Evolutionary conservation across 306 rosid species (phyloP).

Genomic region (Alnus rubra): DNA sequence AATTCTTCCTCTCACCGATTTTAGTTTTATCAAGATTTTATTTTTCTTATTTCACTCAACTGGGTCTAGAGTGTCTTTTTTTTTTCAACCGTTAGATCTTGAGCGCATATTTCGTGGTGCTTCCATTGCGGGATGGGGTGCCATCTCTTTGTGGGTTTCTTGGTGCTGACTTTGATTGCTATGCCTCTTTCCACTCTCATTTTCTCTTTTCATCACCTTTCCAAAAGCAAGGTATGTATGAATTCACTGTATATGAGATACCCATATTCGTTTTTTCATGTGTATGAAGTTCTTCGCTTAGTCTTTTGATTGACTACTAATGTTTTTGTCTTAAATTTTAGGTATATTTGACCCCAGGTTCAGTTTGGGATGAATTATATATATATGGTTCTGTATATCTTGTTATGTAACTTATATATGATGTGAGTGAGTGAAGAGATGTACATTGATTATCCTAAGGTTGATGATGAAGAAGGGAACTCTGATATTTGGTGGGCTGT

Average conservation of each 20-base stretch:
- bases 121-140: slow-evolving; percentile 96
- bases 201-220: slow-evolving; percentile 69
- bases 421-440: neutral
- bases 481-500: neutral
- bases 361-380: neutral
- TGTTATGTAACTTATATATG: neutral
- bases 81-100: slow-evolving; percentile 52
- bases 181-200: slow-evolving; percentile 82
- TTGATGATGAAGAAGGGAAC: neutral
- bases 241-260: slow-evolving; percentile 1
- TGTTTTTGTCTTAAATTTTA: neutral
- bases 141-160: slow-evolving; percentile 85
- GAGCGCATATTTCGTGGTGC: slow-evolving; percentile 93
- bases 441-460: neutral
- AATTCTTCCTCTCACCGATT: slow-evolving; percentile 3
- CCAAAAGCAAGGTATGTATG: slow-evolving; percentile 65
- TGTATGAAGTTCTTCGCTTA: neutral
- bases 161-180: slow-evolving; percentile 76
- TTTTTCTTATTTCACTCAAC: neutral
- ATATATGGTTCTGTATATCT: neutral
- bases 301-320: neutral
- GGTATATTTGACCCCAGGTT: neutral
- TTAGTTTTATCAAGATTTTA: neutral
- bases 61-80: neutral
- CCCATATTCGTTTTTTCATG: neutral